Conservation (phyloP, 2,329 filamentous ascomycete genomes). For the Paecilomyces sp. region DNA sequence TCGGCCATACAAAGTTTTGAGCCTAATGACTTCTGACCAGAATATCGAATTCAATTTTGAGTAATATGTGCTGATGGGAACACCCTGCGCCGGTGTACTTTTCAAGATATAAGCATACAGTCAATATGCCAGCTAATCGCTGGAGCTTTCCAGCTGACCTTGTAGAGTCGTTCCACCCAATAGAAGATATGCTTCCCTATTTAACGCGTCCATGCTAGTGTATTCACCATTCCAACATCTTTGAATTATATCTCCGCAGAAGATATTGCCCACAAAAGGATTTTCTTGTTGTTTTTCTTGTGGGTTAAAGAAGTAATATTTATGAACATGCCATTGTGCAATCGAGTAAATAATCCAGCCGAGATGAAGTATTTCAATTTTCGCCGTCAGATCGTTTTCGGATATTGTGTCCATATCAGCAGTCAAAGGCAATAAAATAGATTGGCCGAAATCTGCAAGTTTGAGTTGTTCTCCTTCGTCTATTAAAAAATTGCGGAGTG, state of each 20-base stretch:
- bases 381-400: not conserved
- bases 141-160: not conserved
- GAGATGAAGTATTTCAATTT: not conserved
- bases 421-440: not conserved
- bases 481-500: conserved; percentile 10
- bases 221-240: not conserved
- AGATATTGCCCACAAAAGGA: not conserved
- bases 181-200: not conserved
- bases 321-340: not conserved
- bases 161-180: not conserved
- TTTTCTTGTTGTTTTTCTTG: not conserved
- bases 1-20: too few species aligned
- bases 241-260: not conserved
- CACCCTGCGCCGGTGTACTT: too few species aligned
- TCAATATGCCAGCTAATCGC: not conserved
- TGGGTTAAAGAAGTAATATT: not conserved
- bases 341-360: not conserved
- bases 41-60: too few species aligned
- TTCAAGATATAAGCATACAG: too few species aligned
- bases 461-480: not conserved
- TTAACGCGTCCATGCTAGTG: not conserved
- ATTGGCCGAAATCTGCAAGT: not conserved
- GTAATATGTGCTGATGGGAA: too few species aligned
- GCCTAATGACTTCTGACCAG: too few species aligned
- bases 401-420: not conserved